A percentile compares a stretch with the other conserved stretches of the same genome.
These are phyloP conservation scores for Heracleum sosnowskyi DNA, from an alignment of 129 eudicot species.

Conservation along the genomic window DNA sequence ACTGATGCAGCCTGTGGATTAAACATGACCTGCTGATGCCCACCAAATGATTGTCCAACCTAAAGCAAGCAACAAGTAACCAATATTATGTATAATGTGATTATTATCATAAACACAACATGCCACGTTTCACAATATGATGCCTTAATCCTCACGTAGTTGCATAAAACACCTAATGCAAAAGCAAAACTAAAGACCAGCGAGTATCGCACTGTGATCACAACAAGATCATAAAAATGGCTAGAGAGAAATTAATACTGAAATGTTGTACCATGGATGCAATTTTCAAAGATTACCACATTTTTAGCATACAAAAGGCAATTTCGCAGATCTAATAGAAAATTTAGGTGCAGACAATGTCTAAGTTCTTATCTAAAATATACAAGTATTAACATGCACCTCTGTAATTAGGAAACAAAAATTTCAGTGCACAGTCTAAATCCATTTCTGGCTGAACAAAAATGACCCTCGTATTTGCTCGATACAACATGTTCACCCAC, in stretches of 20 bases:
- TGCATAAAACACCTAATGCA: background rate
- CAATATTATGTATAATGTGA: background rate
- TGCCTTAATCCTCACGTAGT: background rate
- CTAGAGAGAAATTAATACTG: background rate
- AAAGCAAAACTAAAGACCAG: background rate
- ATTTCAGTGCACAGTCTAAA: background rate
- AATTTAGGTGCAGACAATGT: background rate
- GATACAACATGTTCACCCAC: background rate
- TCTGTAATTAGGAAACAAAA: background rate
- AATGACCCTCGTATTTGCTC: background rate
- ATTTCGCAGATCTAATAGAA: background rate
- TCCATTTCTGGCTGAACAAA: background rate
- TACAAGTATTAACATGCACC: background rate
- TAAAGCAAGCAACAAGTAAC: slow-evolving; percentile 24
- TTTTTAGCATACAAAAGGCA: background rate
- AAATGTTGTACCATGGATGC: background rate
- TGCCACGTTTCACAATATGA: background rate
- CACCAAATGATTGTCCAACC: slow-evolving; percentile 74
- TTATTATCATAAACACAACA: background rate
- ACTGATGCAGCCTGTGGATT: slow-evolving; percentile 70
- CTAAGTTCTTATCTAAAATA: background rate
- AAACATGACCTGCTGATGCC: slow-evolving; percentile 61
- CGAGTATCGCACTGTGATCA: background rate
- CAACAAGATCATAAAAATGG: background rate
- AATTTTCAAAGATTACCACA: background rate